A percentile compares a stretch with the other conserved stretches of the same genome.
phyloP scores from a whole-genome alignment of 2,329 filamentous ascomycete species.

The Fusarium beomiforme region DNA sequence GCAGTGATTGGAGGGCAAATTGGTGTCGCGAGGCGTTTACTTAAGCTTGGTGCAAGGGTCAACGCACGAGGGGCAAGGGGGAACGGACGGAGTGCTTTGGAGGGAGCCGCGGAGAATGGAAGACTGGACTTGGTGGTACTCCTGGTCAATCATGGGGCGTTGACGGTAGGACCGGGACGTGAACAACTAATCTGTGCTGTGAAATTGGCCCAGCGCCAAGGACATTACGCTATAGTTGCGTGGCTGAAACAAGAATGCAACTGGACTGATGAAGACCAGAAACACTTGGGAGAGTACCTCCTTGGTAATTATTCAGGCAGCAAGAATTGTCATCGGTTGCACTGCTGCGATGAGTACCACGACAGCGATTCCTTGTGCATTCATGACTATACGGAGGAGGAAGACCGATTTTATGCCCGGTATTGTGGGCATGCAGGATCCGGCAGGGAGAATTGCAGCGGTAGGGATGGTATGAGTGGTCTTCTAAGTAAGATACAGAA shows the following conservation, averaged over 20 bases:
- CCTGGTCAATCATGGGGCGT: fast-evolving
- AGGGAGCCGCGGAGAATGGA: fast-evolving
- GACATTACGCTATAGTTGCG: fast-evolving
- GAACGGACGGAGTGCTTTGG: fast-evolving
- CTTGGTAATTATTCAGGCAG: too few species aligned
- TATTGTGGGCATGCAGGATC: too few species aligned
- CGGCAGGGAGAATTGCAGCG: too few species aligned
- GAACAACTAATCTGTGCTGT: not conserved
- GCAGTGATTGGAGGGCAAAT: fast-evolving
- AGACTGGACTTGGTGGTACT: not conserved
- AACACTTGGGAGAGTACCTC: fast-evolving
- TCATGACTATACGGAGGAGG: fast-evolving
- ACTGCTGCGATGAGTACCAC: not conserved
- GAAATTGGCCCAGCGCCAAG: fast-evolving
- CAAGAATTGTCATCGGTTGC: fast-evolving
- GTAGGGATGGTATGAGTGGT: too few species aligned
- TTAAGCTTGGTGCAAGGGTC: not conserved
- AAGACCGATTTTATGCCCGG: not conserved
- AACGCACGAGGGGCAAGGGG: fast-evolving
- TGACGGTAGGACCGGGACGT: fast-evolving
- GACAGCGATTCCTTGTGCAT: fast-evolving
- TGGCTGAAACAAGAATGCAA: fast-evolving
- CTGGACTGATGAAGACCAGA: fast-evolving
- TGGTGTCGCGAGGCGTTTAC: fast-evolving
- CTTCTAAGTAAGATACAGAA: too few species aligned